Evolutionary conservation across 2,329 filamentous ascomycete genomes (phyloP), one percentile per base, ranked within the genome.

Genomic region (Colletotrichum scovillei): DNA sequence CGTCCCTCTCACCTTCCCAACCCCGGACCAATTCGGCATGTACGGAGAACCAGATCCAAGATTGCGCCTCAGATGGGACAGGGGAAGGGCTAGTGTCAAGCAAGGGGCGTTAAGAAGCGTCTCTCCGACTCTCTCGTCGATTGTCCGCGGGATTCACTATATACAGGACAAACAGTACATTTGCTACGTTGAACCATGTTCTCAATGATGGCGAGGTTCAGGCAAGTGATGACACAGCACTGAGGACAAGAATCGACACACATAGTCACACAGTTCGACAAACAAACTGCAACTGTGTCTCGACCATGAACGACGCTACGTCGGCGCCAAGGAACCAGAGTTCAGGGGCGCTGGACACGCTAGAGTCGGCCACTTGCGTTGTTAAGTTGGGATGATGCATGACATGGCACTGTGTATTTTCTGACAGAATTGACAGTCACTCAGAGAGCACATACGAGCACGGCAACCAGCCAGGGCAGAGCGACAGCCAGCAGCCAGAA

Each of bases 1-100:
- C 19, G 69, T 38, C 57, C 52, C 60, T 69, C 59, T 46, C 66
- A 24, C 60, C 60, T 12, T 53, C 58, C 12, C 59, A 69, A 69
- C 69, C 66, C 69, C 59, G 58, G 59, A 69, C 59, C 66, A 42
- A 38, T 72, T 63, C 53, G 59, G 26, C 53, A 49, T 55, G 19
- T 19, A 42, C 59, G 32, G 32, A 35, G 32, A 3, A 32, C 42
- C 69, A 46, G 66, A 72, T 67, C 66, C 69, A 58, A 59, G n/a
- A 52, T 64, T 38, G 42, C 59, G 59, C 58, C 30, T 59, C 42
- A 7, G 46, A 35, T 22, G 52, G 26, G 65, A 56, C 69, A 63
- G 65, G 69, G 69, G 32, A 32, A 16, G 5, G 59, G 26, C 42
- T 22, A 42, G 35, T 46, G 53, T 30, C 58, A 55, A 64, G 64